These are phyloP conservation scores for Ceratocystis harringtonii DNA, from an alignment of 2,329 filamentous ascomycete genomes.

Conservation along the genomic window DNA sequence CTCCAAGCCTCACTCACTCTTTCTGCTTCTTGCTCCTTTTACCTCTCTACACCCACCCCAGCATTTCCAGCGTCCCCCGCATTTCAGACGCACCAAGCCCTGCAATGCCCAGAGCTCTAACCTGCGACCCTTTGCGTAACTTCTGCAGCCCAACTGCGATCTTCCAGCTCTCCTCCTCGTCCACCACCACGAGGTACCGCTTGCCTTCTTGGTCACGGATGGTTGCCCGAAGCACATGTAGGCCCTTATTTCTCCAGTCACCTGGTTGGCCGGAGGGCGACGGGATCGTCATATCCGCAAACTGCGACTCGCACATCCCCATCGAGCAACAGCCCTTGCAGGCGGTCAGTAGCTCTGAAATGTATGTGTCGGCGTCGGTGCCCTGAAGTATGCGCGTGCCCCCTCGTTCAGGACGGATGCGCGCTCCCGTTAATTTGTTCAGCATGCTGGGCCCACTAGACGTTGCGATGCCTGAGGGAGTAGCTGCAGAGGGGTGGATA, in stretches of 20 bases:
- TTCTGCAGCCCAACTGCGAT: constrained; percentile 45
- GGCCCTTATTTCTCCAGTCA: constrained; percentile 38
- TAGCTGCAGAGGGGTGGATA: constrained; percentile 32
- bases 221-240: constrained; percentile 49
- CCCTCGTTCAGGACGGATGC: constrained; percentile 34
- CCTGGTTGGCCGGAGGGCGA: constrained; percentile 33
- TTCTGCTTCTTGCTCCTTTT: not conserved
- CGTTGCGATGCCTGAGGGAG: constrained; percentile 25
- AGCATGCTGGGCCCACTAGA: constrained; percentile 31
- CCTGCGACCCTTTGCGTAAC: constrained; percentile 44
- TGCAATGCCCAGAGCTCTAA: constrained; percentile 42
- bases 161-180: constrained; percentile 55
- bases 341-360: constrained; percentile 45
- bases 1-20: not conserved
- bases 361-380: constrained; percentile 52
- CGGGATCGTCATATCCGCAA: constrained; percentile 30
- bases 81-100: constrained; percentile 41
- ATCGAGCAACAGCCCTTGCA: constrained; percentile 51
- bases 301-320: constrained; percentile 33
- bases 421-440: constrained; percentile 33
- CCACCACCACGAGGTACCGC: constrained; percentile 48
- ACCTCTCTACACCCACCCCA: constrained; percentile 36
- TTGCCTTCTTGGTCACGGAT: constrained; percentile 52
- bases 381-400: constrained; percentile 39
- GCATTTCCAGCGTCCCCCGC: constrained; percentile 39